Evolutionary conservation across 331 rosid genomes (phyloP), one percentile per base, ranked within the genome.

Genomic region (Acacia concinna): DNA sequence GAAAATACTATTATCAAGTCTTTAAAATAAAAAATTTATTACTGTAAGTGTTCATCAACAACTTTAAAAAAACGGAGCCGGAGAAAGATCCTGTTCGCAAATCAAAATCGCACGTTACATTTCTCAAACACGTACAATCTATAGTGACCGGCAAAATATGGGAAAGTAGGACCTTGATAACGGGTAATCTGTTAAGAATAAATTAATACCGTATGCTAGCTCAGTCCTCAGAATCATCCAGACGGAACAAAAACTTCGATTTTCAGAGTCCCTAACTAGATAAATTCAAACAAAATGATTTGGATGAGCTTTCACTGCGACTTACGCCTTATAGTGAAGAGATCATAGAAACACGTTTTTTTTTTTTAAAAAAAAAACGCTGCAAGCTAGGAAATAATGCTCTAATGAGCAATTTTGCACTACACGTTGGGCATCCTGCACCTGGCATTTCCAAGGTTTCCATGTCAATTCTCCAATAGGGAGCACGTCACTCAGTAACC

Each of bases 401-500:
- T 43, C 35, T 8, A 35, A 52, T n/a, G 72, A 82, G 32, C 73
- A 80, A 68, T 59, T 74, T 66, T 83, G 56, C 63, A 37, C 54
- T 0, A 62, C 43, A 67, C 28, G 69, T 41, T 37, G 38, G 77
- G 27, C 54, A 70, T 76, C 54, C 28, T 6, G 79, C 83, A 49
- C 57, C 51, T 65, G 54, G 56, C 30, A 28, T 73, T 43, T 72
- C 76, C 31, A 75, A 73, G 73, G 72, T n/a, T 73, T 77, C 8
- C 54, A 37, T 46, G 60, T 74, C 77, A 83, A 67, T 20, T 68
- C 49, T 44, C 52, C 68, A n/a, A 11, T 5, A 9, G 67, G 43
- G 38, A 75, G 52, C 12, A 51, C 37, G 52, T 78, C 76, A 91
- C 75, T 86, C 85, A 4, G 85, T 62, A 62, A 65, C 87, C 85